Conservation (phyloP, 495 filamentous ascomycete species). For the Neurospora terricola region DNA sequence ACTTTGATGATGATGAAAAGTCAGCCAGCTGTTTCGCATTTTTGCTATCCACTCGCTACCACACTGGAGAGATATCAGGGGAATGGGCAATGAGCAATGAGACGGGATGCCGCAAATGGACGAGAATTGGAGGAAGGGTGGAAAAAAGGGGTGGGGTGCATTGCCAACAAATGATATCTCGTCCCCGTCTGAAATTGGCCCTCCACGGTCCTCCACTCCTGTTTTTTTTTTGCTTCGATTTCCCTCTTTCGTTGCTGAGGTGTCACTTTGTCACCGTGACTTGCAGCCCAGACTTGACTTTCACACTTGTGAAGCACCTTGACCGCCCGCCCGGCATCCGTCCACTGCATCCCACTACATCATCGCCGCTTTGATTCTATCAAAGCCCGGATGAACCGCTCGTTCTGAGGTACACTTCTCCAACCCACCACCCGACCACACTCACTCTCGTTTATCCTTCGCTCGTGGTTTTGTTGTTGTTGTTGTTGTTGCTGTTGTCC, state of each 20-base stretch:
- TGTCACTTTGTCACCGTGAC: constrained; percentile 5
- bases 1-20: background rate
- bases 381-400: constrained; percentile 8
- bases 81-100: background rate
- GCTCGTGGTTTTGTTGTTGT: background rate
- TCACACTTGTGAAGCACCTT: background rate
- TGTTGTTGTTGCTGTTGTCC: background rate
- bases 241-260: background rate
- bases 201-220: constrained; percentile 5
- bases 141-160: background rate
- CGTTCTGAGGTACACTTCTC: constrained; percentile 2
- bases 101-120: background rate
- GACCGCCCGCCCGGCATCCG: background rate
- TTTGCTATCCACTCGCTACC: background rate
- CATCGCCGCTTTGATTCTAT: constrained; percentile 7
- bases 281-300: constrained; percentile 4
- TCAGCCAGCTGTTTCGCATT: background rate
- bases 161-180: background rate
- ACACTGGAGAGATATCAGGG: background rate
- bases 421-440: background rate
- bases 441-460: background rate
- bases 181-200: constrained; percentile 6
- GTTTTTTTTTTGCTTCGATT: background rate
- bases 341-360: constrained; percentile 9
- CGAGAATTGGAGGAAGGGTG: background rate